Conservation (phyloP, 768 basidiomycete species). For the Suillus luteus region DNA sequence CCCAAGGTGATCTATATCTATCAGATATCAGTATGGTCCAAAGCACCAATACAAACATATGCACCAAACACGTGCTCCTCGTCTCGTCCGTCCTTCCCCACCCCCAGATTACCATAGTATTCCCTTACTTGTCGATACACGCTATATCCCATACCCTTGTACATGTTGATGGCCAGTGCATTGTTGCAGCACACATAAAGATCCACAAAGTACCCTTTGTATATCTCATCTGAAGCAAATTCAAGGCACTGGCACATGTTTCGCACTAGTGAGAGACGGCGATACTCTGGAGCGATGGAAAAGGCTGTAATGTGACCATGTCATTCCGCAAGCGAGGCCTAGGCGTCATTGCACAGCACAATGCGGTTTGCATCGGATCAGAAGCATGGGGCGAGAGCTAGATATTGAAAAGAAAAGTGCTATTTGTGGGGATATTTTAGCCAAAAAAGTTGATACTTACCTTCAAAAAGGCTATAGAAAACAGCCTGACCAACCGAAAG, state of each 20-base stretch:
- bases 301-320: constrained; percentile 96
- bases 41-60: constrained; percentile 32
- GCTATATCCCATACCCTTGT: constrained; percentile 90
- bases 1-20: too few species aligned
- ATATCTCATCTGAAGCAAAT: constrained; percentile 75
- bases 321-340: constrained; percentile 53
- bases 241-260: constrained; percentile 89
- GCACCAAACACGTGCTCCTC: constrained; percentile 92
- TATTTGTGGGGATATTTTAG: too few species aligned
- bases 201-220: constrained; percentile 91
- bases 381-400: too few species aligned
- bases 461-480: too few species aligned
- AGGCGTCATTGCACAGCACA: too few species aligned
- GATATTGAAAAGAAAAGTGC: too few species aligned
- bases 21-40: constrained; percentile 9
- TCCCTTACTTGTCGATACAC: constrained; percentile 89
- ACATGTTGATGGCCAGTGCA: constrained; percentile 82
- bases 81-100: constrained; percentile 75
- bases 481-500: too few species aligned
- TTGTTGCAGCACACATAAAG: constrained; percentile 94
- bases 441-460: too few species aligned
- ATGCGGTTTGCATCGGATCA: too few species aligned
- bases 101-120: constrained; percentile 81
- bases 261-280: constrained; percentile 82
- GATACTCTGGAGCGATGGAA: constrained; percentile 92